These are phyloP conservation scores for Hamamelis virginiana DNA, from an alignment of 164 flowering plant species.

Conservation along the genomic window DNA sequence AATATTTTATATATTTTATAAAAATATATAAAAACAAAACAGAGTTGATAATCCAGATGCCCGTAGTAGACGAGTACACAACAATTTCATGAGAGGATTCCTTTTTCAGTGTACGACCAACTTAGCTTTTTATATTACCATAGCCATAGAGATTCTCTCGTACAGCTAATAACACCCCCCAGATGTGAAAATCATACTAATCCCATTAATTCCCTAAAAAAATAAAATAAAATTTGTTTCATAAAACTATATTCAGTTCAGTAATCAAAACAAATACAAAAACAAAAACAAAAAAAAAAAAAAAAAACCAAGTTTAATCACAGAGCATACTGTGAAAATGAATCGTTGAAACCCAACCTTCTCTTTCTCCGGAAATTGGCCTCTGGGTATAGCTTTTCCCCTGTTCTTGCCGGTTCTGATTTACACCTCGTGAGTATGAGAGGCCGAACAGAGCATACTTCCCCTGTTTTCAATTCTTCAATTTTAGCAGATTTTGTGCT, in stretches of 20 bases:
- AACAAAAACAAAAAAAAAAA: neutral
- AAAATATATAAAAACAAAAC: neutral
- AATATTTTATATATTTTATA: neutral
- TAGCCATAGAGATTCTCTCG: constrained; percentile 26
- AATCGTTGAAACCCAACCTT: constrained; percentile 32
- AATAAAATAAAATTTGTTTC: neutral
- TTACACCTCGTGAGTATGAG: constrained; percentile 44
- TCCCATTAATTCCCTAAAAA: neutral
- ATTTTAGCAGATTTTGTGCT: neutral
- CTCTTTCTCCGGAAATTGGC: constrained; percentile 25
- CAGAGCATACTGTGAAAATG: constrained; percentile 11
- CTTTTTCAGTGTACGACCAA: constrained; percentile 11
- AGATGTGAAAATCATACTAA: neutral
- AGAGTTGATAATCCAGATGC: constrained; percentile 8
- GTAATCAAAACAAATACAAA: neutral
- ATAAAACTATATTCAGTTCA: neutral
- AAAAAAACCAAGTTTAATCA: constrained; percentile 11
- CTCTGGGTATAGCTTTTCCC: constrained; percentile 28
- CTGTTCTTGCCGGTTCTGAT: constrained; percentile 57
- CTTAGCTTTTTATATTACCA: neutral
- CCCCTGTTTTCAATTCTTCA: constrained; percentile 9
- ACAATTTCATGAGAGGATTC: neutral
- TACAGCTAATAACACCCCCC: too few species aligned
- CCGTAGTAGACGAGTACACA: constrained; percentile 6
- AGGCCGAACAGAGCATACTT: constrained; percentile 16